A percentile compares a stretch with the other conserved stretches of the same genome.
Conservation (phyloP, 768 basidiomycete species). For the Sporobolomyces phaffii region DNA sequence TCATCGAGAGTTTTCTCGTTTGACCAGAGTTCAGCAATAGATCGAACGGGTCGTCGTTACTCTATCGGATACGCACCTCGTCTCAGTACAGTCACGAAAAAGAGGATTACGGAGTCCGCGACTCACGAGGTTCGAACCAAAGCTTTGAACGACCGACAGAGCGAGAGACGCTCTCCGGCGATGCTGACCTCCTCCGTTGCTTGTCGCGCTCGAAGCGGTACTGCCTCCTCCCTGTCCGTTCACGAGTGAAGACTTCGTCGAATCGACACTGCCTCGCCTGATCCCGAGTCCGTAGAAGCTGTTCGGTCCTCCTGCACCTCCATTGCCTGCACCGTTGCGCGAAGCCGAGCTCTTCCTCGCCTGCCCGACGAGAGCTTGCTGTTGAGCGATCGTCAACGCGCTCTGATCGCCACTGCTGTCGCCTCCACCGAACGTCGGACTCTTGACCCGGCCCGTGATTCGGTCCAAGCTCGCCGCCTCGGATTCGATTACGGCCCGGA, state of each 20-base stretch:
- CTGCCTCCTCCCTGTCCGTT: no score
- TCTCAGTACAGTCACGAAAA: no score
- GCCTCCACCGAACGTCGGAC: neutral
- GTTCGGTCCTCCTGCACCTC: no score
- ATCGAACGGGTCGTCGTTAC: slow-evolving; percentile 71
- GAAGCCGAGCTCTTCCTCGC: no score
- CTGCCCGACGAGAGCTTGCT: no score
- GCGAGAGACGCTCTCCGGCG: neutral
- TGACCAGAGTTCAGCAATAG: slow-evolving; percentile 80
- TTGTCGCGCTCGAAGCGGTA: neutral
- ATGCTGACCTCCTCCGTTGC: no score
- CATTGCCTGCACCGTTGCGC: no score
- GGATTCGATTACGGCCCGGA: slow-evolving; percentile 13
- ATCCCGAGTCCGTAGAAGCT: neutral
- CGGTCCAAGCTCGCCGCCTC: slow-evolving; percentile 5
- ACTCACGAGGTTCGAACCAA: slow-evolving; percentile 13
- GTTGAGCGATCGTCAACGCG: no score
- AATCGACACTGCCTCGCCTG: slow-evolving; percentile 9
- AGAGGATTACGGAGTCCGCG: no score
- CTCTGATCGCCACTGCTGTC: no score
- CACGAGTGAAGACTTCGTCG: no score
- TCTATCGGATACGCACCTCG: neutral
- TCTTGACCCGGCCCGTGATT: neutral
- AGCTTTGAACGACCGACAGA: neutral
- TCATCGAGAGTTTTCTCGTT: slow-evolving; percentile 92